Percentiles rank a stretch among this genome's conserved stretches.
Conservation (phyloP, 2,329 filamentous ascomycete genomes). For the Hymenoscyphus repandus region DNA sequence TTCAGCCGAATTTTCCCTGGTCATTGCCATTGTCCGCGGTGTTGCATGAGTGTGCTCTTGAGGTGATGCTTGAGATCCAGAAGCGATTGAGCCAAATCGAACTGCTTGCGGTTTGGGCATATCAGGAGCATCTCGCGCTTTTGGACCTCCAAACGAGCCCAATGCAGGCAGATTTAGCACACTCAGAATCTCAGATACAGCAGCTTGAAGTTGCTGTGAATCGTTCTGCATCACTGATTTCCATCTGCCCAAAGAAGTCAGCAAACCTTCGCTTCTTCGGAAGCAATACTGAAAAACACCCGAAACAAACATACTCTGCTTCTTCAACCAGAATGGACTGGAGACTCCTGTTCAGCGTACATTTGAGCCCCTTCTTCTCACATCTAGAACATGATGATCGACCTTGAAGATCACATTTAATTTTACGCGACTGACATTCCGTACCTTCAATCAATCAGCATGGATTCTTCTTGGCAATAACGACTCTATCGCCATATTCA, state of each 20-base stretch:
- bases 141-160: slow-evolving; percentile 27
- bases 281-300: slow-evolving; percentile 34
- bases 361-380: slow-evolving; percentile 43
- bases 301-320: no score
- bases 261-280: no score
- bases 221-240: slow-evolving; percentile 36
- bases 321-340: slow-evolving; percentile 51
- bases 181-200: slow-evolving; percentile 40
- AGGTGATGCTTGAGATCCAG: neutral
- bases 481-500: neutral
- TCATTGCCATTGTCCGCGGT: slow-evolving; percentile 39
- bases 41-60: slow-evolving; percentile 6
- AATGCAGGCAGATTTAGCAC: slow-evolving; percentile 39
- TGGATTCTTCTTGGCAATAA: no score
- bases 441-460: no score
- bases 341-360: slow-evolving; percentile 49
- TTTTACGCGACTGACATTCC: slow-evolving; percentile 49
- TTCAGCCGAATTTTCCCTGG: slow-evolving; percentile 39
- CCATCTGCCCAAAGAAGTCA: slow-evolving; percentile 33
- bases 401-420: slow-evolving; percentile 40
- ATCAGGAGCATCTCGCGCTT: slow-evolving; percentile 12
- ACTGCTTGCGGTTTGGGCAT: neutral
- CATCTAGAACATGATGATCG: slow-evolving; percentile 41
- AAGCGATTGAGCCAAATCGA: neutral
- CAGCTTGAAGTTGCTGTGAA: slow-evolving; percentile 38